phyloP scores from a whole-genome alignment of 345 rosid genomes.

The Triadica sebifera region DNA sequence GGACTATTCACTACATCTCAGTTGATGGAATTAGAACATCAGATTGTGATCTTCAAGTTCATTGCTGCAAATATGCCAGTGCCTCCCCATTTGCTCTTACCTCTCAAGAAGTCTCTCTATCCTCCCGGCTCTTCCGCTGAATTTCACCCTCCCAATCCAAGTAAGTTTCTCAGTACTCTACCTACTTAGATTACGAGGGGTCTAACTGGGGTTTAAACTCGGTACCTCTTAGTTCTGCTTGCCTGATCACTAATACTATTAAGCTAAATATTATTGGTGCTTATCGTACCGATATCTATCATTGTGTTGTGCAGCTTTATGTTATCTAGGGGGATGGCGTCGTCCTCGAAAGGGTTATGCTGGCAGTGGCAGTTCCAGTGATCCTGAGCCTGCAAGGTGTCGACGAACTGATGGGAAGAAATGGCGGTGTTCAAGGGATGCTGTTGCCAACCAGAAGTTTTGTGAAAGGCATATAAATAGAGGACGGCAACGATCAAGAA shows the following conservation, averaged over 20 bases:
- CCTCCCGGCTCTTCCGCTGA: slow-evolving; percentile 44
- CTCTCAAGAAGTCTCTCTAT: too few species aligned
- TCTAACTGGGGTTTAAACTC: too few species aligned
- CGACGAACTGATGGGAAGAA: slow-evolving; percentile 82
- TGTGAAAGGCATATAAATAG: slow-evolving; percentile 80
- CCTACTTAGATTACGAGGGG: too few species aligned
- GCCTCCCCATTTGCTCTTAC: slow-evolving; percentile 59
- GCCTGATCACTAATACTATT: too few species aligned
- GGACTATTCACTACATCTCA: slow-evolving; percentile 62
- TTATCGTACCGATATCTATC: too few species aligned
- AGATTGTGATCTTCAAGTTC: slow-evolving; percentile 73
- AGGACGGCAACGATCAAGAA: slow-evolving; percentile 89
- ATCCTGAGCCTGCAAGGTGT: slow-evolving; percentile 77
- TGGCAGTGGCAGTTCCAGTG: slow-evolving; percentile 41
- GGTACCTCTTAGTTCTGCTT: too few species aligned
- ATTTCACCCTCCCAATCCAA: slow-evolving; percentile 42
- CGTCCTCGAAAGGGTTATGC: slow-evolving; percentile 41
- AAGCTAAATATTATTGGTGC: too few species aligned
- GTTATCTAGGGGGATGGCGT: slow-evolving; percentile 55
- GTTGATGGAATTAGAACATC: slow-evolving; percentile 68
- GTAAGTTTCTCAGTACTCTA: too few species aligned
- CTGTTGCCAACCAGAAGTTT: slow-evolving; percentile 71
- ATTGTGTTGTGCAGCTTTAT: too few species aligned
- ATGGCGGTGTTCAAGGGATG: slow-evolving; percentile 80
- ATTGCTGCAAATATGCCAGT: slow-evolving; percentile 54